These are phyloP conservation scores for Phytophthora sojae DNA, from an alignment of 352 stramenopile species.

Conservation along the genomic window DNA sequence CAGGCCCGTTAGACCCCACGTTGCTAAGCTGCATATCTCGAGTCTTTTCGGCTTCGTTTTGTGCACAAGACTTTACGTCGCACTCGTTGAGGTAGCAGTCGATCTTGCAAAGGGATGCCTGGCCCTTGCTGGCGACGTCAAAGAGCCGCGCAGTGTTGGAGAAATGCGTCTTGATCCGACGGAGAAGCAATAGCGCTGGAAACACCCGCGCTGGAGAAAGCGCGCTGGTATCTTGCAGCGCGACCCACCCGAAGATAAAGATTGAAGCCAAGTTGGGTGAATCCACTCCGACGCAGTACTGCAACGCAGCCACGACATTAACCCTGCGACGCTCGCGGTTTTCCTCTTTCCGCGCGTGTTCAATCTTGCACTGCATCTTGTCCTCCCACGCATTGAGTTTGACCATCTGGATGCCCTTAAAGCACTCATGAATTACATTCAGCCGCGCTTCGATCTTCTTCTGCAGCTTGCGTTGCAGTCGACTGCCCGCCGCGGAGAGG, in stretches of 20 bases:
- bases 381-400: constrained; percentile 73
- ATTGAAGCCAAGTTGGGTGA: constrained; percentile 46
- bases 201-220: constrained; percentile 46
- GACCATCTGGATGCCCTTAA: constrained; percentile 63
- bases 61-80: constrained; percentile 10
- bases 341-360: constrained; percentile 48
- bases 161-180: constrained; percentile 43
- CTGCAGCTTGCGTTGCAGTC: constrained; percentile 32
- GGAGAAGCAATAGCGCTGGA: constrained; percentile 44
- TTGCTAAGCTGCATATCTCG: neutral
- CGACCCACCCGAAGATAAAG: constrained; percentile 52
- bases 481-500: constrained; percentile 29
- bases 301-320: constrained; percentile 34
- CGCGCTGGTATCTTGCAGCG: constrained; percentile 32
- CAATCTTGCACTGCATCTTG: constrained; percentile 52
- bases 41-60: constrained; percentile 9
- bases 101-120: constrained; percentile 38
- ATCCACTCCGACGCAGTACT: constrained; percentile 40
- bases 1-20: constrained; percentile 9
- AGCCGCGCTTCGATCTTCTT: constrained; percentile 31
- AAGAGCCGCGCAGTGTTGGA: constrained; percentile 36
- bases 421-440: constrained; percentile 57
- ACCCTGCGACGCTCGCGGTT: constrained; percentile 30
- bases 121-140: constrained; percentile 31
- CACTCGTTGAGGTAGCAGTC: constrained; percentile 29